These are phyloP conservation scores for Fusarium longipes DNA, from an alignment of 2,329 filamentous ascomycete genomes.

Conservation along the genomic window DNA sequence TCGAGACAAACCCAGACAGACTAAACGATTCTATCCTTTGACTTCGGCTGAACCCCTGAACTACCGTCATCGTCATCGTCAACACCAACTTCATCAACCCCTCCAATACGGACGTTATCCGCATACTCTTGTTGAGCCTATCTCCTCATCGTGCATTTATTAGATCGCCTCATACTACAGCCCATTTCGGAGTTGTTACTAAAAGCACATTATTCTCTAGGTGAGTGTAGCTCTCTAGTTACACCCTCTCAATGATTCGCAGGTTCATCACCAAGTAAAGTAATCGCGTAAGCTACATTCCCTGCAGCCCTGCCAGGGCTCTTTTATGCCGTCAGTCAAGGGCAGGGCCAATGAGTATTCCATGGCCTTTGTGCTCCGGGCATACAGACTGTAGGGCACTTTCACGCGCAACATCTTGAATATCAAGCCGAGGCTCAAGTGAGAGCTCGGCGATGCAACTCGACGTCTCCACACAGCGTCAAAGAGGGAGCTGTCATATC, in stretches of 20 bases:
- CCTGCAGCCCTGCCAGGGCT: slow-evolving; percentile 30
- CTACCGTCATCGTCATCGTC: slow-evolving; percentile 17
- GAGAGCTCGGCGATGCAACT: slow-evolving; percentile 15
- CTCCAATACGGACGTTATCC: slow-evolving; percentile 42
- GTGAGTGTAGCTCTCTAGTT: slow-evolving; percentile 29
- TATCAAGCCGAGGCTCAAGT: slow-evolving; percentile 37
- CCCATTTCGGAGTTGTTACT: slow-evolving; percentile 23
- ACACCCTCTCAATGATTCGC: slow-evolving; percentile 34
- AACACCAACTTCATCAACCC: slow-evolving; percentile 16
- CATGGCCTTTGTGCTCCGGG: slow-evolving; percentile 9
- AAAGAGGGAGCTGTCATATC: slow-evolving; percentile 11
- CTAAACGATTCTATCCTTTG: slow-evolving; percentile 26
- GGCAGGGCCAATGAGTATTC: slow-evolving; percentile 14
- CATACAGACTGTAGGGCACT: slow-evolving; percentile 5
- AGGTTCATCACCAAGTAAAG: slow-evolving; percentile 25
- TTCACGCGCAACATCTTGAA: slow-evolving; percentile 31
- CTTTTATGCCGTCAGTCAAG: slow-evolving; percentile 35
- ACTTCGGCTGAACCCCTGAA: slow-evolving; percentile 20
- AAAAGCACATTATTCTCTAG: slow-evolving; percentile 22
- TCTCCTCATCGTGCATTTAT: slow-evolving; percentile 15
- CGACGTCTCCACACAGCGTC: slow-evolving; percentile 18
- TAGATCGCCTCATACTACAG: slow-evolving; percentile 24
- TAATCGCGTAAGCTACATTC: slow-evolving; percentile 4
- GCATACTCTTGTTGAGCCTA: slow-evolving; percentile 15
- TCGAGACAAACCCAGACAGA: slow-evolving; percentile 3